Evolutionary conservation across 257 asterid genomes (phyloP), one percentile per base, ranked within the genome.

Genomic region (Cinchona pubescens): DNA sequence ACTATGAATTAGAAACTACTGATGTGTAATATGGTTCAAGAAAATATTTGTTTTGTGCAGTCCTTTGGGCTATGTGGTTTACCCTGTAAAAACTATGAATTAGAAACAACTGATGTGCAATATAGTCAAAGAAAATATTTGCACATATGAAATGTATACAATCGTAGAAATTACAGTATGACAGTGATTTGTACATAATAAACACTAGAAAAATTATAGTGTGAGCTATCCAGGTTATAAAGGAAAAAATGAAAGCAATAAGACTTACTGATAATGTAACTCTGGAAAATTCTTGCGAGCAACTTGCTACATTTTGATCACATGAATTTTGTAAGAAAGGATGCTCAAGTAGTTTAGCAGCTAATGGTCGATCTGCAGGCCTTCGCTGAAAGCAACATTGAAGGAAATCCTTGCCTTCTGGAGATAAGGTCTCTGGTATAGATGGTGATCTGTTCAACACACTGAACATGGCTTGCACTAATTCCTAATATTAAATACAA

Each of bases 391-490:
- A 91, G 84, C 98, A 93, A 63, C 80, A 15, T 38, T 81, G 82
- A 16, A 93, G 93, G 74, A 93, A 93, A 82, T 93, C 88, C 86
- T 88, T 93, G 61, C 97, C 97, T 80, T 86, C 95, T 25, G 83
- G 63, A 16, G 93, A 91, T 83, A 93, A 71, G 29, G 85, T 76
- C 73, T 86, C 90, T 40, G 98, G 98, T 75, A 91, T 86, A 48
- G 90, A 88, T 4, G 98, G 98, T 37, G 87, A 67, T 78, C 42
- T 90, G 84, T 91, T 83, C 86, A 93, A 78, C 45, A 91, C 88
- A 23, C 80, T 90, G 88, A 93, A 93, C 98, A 93, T 91, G 48
- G 98, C 98, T 85, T 90, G 97, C 73, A 84, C 96, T 96, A n/a
- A n/a, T n/a, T n/a, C n/a, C n/a, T 91, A 75, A 63, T 63, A 56